Conservation (phyloP, 768 basidiomycete species). For the Tylopilus plumbeoviolaceoides region DNA sequence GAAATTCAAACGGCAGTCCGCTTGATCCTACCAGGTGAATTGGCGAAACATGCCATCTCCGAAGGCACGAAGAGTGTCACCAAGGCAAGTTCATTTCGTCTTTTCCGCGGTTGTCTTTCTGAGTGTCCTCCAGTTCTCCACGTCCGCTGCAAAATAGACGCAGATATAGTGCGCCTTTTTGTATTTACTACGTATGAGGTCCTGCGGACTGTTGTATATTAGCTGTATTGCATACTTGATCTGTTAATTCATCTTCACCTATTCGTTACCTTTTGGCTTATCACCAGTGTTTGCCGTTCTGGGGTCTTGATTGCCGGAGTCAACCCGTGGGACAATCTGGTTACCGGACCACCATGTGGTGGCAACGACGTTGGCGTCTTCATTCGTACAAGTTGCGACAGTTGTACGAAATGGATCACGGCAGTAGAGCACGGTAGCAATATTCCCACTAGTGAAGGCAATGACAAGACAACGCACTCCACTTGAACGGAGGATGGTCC, state of each 20-base stretch:
- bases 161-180: background rate
- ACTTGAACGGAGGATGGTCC: too few species aligned
- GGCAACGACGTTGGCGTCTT: too few species aligned
- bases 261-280: background rate
- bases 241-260: conserved; percentile 22
- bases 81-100: conserved; percentile 40
- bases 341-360: too few species aligned
- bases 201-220: conserved; percentile 30
- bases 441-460: too few species aligned
- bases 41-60: conserved; percentile 70
- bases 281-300: too few species aligned
- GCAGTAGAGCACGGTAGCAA: too few species aligned
- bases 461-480: too few species aligned
- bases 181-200: conserved; percentile 9
- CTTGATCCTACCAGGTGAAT: conserved; percentile 93
- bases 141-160: conserved; percentile 41
- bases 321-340: too few species aligned
- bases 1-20: conserved; percentile 98
- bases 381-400: too few species aligned
- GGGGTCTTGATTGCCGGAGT: too few species aligned
- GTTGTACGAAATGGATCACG: too few species aligned
- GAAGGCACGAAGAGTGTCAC: conserved; percentile 94
- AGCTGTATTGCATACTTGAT: conserved; percentile 30
- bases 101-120: background rate
- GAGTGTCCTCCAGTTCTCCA: conserved; percentile 35